These are phyloP conservation scores for Mentha longifolia DNA, from an alignment of 257 asterid genomes.

Conservation along the genomic window DNA sequence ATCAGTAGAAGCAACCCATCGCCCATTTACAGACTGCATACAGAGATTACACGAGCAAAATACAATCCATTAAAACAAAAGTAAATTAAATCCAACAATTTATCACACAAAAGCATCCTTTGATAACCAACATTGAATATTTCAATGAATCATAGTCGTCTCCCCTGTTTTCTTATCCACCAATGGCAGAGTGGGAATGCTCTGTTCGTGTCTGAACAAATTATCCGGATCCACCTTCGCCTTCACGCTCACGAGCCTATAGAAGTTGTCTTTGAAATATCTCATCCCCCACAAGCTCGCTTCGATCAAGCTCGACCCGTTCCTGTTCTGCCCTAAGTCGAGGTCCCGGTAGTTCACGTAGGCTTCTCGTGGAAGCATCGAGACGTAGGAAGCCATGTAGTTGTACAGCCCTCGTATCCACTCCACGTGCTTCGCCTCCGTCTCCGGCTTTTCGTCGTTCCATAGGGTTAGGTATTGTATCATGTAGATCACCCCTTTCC, in stretches of 20 bases:
- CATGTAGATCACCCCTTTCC: conserved; percentile 54
- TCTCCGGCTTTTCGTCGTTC: conserved; percentile 47
- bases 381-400: conserved; percentile 61
- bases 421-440: conserved; percentile 48
- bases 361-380: conserved; percentile 63
- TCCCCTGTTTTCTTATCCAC: conserved; percentile 17
- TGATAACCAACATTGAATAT: background rate
- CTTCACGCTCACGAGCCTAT: conserved; percentile 54
- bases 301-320: conserved; percentile 42
- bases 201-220: conserved; percentile 67
- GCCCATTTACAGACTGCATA: too few relatives aligned
- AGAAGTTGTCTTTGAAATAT: conserved; percentile 57
- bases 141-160: conserved; percentile 42
- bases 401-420: conserved; percentile 59
- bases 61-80: background rate
- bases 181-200: conserved; percentile 55
- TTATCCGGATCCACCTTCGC: conserved; percentile 61
- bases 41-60: background rate
- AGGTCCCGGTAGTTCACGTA: conserved; percentile 74
- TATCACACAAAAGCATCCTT: background rate
- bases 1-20: too few relatives aligned
- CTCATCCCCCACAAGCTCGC: conserved; percentile 63
- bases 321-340: conserved; percentile 54
- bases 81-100: background rate
- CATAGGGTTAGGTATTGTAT: conserved; percentile 59